These are phyloP conservation scores for Lepidium campestre DNA, from an alignment of 441 rosid species.

Conservation along the genomic window DNA sequence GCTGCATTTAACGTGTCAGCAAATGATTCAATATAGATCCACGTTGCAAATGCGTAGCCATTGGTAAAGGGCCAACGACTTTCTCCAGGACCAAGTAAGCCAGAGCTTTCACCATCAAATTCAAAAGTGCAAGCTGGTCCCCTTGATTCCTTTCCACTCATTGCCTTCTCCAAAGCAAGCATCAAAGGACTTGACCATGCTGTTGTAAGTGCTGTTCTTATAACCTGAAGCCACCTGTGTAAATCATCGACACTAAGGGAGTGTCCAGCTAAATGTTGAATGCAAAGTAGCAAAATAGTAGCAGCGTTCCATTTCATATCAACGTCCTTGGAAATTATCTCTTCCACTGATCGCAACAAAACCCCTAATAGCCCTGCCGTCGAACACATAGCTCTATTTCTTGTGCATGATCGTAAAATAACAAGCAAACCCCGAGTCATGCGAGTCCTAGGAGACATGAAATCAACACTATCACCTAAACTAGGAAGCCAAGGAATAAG, in stretches of 20 bases:
- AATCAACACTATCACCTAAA: conserved; percentile 55
- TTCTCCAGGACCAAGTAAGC: conserved; percentile 99
- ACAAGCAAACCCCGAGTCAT: conserved; percentile 95
- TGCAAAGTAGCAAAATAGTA: conserved; percentile 74
- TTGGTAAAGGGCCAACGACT: conserved; percentile 98
- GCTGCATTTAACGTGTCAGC: conserved; percentile 98
- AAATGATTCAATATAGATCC: conserved; percentile 99
- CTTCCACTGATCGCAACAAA: conserved; percentile 84
- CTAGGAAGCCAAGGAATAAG: conserved; percentile 90
- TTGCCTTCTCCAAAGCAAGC: conserved; percentile 85
- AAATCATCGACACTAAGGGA: conserved; percentile 82
- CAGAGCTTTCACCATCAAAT: conserved; percentile 99
- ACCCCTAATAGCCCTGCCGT: conserved; percentile 87
- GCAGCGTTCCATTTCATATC: conserved; percentile 77
- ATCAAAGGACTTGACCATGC: conserved; percentile 70
- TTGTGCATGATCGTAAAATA: conserved; percentile 89
- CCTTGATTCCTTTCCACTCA: conserved; percentile 91
- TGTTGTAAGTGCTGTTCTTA: conserved; percentile 53
- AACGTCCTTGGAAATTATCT: conserved; percentile 60
- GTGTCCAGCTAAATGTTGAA: conserved; percentile 87
- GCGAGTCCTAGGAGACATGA: conserved; percentile 91
- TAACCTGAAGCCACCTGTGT: conserved; percentile 77
- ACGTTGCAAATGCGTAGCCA: conserved; percentile 95
- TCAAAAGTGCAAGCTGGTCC: conserved; percentile 95
- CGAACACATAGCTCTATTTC: conserved; percentile 98